These are phyloP conservation scores for Suillus hirtellus DNA, from an alignment of 768 basidiomycete species.

Conservation along the genomic window DNA sequence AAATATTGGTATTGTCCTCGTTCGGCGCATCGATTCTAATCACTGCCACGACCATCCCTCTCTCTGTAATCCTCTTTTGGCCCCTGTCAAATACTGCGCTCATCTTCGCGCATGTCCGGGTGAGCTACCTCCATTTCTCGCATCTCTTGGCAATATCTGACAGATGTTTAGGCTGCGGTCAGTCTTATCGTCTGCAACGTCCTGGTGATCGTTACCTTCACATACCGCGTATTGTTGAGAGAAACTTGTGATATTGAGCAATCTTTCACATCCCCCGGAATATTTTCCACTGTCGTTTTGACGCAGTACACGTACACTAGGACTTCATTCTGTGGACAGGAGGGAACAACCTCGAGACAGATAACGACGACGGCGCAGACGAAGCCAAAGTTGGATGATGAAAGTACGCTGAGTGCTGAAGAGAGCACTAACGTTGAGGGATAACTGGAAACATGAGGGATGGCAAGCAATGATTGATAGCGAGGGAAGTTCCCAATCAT, in stretches of 20 bases:
- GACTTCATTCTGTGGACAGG: not conserved
- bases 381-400: not conserved
- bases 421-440: not conserved
- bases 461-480: not conserved
- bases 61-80: slow-evolving; percentile 14
- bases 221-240: slow-evolving; percentile 18
- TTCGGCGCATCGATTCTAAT: slow-evolving; percentile 27
- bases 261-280: not conserved
- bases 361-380: not conserved
- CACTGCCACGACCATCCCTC: slow-evolving; percentile 19
- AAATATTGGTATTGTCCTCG: slow-evolving; percentile 20
- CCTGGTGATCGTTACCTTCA: slow-evolving; percentile 28
- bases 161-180: slow-evolving; percentile 19
- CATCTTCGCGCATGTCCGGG: slow-evolving; percentile 26
- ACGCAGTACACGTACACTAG: not conserved
- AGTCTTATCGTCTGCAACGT: slow-evolving; percentile 29
- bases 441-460: not conserved
- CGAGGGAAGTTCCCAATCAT: not conserved
- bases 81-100: slow-evolving; percentile 14
- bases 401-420: not conserved
- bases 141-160: not conserved
- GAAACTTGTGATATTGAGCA: slow-evolving; percentile 13
- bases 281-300: not conserved
- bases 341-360: not conserved
- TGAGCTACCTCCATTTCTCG: not conserved